Evolutionary conservation across 2,329 filamentous ascomycete species (phyloP).

Genomic region (Aaosphaeria pasadenensis): DNA sequence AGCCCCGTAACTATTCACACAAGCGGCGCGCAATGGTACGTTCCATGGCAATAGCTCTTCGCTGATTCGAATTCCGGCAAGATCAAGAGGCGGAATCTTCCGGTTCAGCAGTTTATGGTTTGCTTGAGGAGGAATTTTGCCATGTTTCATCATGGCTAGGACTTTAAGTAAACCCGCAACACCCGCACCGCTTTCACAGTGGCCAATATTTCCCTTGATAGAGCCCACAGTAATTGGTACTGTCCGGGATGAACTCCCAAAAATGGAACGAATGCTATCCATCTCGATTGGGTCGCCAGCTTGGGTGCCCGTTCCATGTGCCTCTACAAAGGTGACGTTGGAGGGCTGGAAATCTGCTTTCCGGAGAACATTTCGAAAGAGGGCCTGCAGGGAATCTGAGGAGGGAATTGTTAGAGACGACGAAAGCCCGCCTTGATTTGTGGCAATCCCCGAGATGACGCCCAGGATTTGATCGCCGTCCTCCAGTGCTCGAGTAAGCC

Average conservation of each 20-base stretch:
- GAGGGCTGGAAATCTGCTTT: slow-evolving; percentile 3
- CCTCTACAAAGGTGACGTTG: slow-evolving; percentile 10
- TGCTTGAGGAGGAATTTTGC: slow-evolving; percentile 18
- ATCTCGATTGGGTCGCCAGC: slow-evolving; percentile 19
- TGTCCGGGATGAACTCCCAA: slow-evolving; percentile 4
- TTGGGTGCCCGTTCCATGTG: slow-evolving; percentile 17
- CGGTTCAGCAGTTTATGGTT: slow-evolving; percentile 11
- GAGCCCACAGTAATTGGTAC: slow-evolving; percentile 17
- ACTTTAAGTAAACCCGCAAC: slow-evolving; percentile 24
- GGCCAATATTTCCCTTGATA: slow-evolving; percentile 29
- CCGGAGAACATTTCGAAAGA: slow-evolving; percentile 7
- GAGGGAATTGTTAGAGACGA: slow-evolving; percentile 9
- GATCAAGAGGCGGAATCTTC: slow-evolving; percentile 3
- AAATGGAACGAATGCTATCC: slow-evolving; percentile 12
- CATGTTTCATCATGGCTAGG: slow-evolving; percentile 17
- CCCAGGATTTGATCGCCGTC: slow-evolving; percentile 50
- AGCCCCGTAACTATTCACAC: slow-evolving; percentile 23
- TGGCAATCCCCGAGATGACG: slow-evolving; percentile 32
- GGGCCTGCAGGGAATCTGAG: slow-evolving; percentile 5
- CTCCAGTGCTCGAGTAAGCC: slow-evolving; percentile 46
- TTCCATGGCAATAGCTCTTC: slow-evolving; percentile 9
- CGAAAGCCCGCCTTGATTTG: slow-evolving; percentile 9
- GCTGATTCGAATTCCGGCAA: slow-evolving; percentile 11
- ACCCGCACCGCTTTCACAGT: slow-evolving; percentile 20
- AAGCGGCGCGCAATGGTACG: slow-evolving; percentile 2